Percentiles rank a stretch among this genome's conserved stretches.
Conservation (phyloP, 768 basidiomycete genomes). For the Panellus pusillus region DNA sequence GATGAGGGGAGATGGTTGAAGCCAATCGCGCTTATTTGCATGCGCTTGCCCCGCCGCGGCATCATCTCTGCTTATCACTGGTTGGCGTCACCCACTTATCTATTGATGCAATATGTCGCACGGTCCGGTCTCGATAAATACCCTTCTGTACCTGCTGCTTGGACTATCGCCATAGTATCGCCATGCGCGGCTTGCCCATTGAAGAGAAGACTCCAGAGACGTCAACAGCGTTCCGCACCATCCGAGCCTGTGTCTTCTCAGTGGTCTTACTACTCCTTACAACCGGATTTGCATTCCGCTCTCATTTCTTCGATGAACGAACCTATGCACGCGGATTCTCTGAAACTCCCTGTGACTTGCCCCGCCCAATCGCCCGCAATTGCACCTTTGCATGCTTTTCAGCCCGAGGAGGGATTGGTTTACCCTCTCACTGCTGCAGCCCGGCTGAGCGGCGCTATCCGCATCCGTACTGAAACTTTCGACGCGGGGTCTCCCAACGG, state of each 20-base stretch:
- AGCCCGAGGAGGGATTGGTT: slow-evolving; percentile 1
- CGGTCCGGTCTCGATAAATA: too few species aligned
- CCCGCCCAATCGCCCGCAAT: slow-evolving; percentile 10
- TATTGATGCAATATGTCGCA: too few species aligned
- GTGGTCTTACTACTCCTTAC: slow-evolving; percentile 1
- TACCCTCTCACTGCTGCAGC: slow-evolving; percentile 15
- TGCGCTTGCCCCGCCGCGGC: too few species aligned
- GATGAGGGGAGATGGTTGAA: too few species aligned
- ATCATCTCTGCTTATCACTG: too few species aligned
- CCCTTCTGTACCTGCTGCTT: too few species aligned
- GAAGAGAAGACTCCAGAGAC: background rate
- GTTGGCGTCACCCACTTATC: too few species aligned
- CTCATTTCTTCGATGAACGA: background rate
- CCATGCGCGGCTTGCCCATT: slow-evolving; percentile 4
- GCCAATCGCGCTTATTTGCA: too few species aligned
- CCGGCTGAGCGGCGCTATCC: slow-evolving; percentile 28
- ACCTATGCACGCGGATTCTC: slow-evolving; percentile 1
- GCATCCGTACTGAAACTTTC: slow-evolving; percentile 41
- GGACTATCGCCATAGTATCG: background rate
- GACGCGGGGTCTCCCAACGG: slow-evolving; percentile 46
- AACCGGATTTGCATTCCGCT: background rate
- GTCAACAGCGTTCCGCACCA: background rate
- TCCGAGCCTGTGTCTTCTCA: background rate
- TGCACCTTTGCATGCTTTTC: slow-evolving; percentile 1
- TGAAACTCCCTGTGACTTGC: slow-evolving; percentile 10